These are phyloP conservation scores for Trametes coccinea DNA, from an alignment of 768 basidiomycete genomes.

Conservation along the genomic window DNA sequence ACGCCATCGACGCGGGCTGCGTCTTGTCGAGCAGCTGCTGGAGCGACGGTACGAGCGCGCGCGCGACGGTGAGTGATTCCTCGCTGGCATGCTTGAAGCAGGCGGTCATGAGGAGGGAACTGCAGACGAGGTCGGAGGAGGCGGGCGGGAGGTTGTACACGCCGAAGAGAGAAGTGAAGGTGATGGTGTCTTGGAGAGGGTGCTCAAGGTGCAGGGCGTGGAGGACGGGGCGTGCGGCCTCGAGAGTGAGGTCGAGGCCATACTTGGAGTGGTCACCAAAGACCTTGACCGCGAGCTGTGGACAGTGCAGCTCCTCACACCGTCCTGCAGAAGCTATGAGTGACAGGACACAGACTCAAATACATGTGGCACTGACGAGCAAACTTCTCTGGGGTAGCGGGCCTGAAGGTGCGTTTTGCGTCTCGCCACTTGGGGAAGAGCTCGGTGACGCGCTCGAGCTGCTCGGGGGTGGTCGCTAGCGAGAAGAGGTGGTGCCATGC, in stretches of 20 bases:
- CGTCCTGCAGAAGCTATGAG: constrained; percentile 45
- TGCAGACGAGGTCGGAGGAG: constrained; percentile 55
- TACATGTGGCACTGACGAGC: constrained; percentile 47
- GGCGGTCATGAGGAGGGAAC: constrained; percentile 56
- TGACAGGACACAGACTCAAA: neutral
- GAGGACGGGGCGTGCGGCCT: constrained; percentile 56
- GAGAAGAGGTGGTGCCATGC: constrained; percentile 54
- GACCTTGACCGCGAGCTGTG: constrained; percentile 56
- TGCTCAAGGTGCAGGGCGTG: constrained; percentile 52
- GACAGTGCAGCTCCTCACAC: constrained; percentile 57
- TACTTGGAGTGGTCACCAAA: constrained; percentile 66
- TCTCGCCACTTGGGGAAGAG: constrained; percentile 54
- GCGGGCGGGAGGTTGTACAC: constrained; percentile 55
- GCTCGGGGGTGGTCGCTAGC: constrained; percentile 49
- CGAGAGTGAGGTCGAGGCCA: constrained; percentile 50
- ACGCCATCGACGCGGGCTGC: constrained; percentile 16
- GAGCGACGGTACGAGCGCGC: constrained; percentile 45
- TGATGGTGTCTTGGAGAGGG: constrained; percentile 49
- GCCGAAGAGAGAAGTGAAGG: constrained; percentile 54
- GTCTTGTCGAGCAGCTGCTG: constrained; percentile 32
- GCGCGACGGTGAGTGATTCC: constrained; percentile 41
- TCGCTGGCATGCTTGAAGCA: constrained; percentile 47
- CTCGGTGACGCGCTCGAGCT: constrained; percentile 48
- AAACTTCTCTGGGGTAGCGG: constrained; percentile 47
- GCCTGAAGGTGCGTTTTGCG: constrained; percentile 38